These are phyloP conservation scores for Kluyveromyces lactis DNA, from an alignment of 805 yeast species.

Conservation along the genomic window DNA sequence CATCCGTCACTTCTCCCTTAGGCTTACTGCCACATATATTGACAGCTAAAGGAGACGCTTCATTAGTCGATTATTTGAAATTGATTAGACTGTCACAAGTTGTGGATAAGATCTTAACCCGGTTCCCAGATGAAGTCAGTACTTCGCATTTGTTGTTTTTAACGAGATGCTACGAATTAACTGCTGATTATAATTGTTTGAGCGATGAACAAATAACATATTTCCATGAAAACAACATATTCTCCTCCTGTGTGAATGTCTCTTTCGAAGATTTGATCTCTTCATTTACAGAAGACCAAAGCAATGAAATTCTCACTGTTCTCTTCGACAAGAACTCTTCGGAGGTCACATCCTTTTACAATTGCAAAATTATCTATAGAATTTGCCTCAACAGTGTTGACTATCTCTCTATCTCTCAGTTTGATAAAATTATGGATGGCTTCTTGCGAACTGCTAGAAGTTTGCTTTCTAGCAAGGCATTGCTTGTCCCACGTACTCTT, in stretches of 20 bases:
- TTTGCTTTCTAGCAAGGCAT: background rate
- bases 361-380: slow-evolving; percentile 28
- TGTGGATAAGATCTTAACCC: slow-evolving; percentile 14
- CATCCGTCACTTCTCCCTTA: background rate
- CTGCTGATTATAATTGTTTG: slow-evolving; percentile 31
- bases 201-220: background rate
- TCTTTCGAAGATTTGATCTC: background rate
- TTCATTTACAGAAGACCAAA: background rate
- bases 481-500: background rate
- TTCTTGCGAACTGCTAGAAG: background rate
- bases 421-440: slow-evolving; percentile 13
- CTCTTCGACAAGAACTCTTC: background rate
- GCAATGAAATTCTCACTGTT: background rate
- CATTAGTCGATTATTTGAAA: slow-evolving; percentile 4
- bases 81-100: slow-evolving; percentile 18
- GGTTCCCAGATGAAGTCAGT: slow-evolving; percentile 9
- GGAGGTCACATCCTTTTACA: slow-evolving; percentile 23
- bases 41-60: background rate
- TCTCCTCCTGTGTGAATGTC: background rate
- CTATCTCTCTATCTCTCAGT: slow-evolving; percentile 14
- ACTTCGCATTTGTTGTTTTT: slow-evolving; percentile 18
- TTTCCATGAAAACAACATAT: slow-evolving; percentile 11
- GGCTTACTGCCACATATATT: background rate
- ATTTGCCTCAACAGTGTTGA: slow-evolving; percentile 29
- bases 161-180: slow-evolving; percentile 31